phyloP scores from a whole-genome alignment of 345 rosid genomes.

The Excoecaria cochinchinensis region DNA sequence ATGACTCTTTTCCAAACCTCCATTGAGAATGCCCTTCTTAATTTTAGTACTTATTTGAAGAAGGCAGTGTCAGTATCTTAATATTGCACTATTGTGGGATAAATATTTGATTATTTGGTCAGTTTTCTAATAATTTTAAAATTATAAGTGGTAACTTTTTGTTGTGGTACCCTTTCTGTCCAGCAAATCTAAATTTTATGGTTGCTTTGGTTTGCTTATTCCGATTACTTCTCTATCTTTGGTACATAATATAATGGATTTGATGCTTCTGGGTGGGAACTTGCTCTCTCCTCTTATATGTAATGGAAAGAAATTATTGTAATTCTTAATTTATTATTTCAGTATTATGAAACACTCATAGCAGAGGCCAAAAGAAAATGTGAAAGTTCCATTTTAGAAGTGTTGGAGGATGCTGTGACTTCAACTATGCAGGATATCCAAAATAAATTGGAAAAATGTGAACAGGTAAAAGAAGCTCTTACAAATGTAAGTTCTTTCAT shows the following conservation, averaged over 20 bases:
- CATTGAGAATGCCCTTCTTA: not conserved
- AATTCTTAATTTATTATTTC: constrained; percentile 9
- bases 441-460: constrained; percentile 55
- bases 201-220: no score
- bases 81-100: not conserved
- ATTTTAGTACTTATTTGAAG: not conserved
- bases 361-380: constrained; percentile 69
- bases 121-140: no score
- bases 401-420: constrained; percentile 62
- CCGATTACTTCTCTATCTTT: not conserved
- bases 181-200: no score
- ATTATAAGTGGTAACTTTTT: no score
- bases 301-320: not conserved
- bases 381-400: constrained; percentile 55
- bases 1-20: not conserved
- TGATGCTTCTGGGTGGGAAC: not conserved
- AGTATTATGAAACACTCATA: constrained; percentile 81
- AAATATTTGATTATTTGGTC: no score
- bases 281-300: not conserved
- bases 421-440: constrained; percentile 63
- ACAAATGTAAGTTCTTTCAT: constrained; percentile 48
- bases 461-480: constrained; percentile 57
- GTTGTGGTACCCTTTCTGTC: no score
- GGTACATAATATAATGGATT: not conserved
- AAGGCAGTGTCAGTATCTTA: not conserved